A percentile compares a stretch with the other conserved stretches of the same genome.
phyloP scores from a whole-genome alignment of 495 filamentous ascomycete genomes.

The Terfezia claveryi region DNA sequence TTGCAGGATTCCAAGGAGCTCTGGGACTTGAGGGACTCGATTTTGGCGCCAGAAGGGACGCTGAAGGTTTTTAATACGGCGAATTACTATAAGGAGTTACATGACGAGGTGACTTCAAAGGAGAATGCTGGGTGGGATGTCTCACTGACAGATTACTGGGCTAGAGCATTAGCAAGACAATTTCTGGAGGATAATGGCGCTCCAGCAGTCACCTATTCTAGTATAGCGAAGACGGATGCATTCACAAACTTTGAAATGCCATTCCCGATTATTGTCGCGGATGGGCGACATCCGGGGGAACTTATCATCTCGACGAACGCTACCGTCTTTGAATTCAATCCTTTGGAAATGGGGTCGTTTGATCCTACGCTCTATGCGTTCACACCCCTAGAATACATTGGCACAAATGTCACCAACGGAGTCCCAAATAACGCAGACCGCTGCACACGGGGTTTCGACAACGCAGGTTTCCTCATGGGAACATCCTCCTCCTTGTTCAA shows the following conservation, averaged over 20 bases:
- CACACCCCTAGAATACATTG: constrained; percentile 49
- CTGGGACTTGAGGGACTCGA: constrained; percentile 63
- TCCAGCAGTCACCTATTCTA: constrained; percentile 65
- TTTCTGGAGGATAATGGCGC: constrained; percentile 59
- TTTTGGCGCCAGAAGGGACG: constrained; percentile 41
- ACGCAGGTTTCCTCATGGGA: constrained; percentile 67
- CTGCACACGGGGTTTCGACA: constrained; percentile 69
- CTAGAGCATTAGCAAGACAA: constrained; percentile 58
- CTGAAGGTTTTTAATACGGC: constrained; percentile 19
- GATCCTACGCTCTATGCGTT: constrained; percentile 70
- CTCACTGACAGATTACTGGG: constrained; percentile 78
- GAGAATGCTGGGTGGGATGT: constrained; percentile 46
- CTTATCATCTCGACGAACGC: constrained; percentile 46
- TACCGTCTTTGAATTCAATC: constrained; percentile 71
- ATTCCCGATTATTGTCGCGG: constrained; percentile 62
- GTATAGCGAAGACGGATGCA: constrained; percentile 43
- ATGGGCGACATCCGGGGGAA: constrained; percentile 46
- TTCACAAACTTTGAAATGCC: constrained; percentile 55
- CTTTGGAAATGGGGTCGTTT: constrained; percentile 66
- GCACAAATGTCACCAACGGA: constrained; percentile 56
- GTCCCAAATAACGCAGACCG: constrained; percentile 30
- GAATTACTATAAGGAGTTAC: constrained; percentile 46
- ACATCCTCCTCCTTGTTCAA: constrained; percentile 89
- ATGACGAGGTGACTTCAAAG: constrained; percentile 42
- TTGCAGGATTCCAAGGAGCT: constrained; percentile 36